Conservation (phyloP, 2,329 filamentous ascomycete genomes). For the Westerdykella aurantiaca region DNA sequence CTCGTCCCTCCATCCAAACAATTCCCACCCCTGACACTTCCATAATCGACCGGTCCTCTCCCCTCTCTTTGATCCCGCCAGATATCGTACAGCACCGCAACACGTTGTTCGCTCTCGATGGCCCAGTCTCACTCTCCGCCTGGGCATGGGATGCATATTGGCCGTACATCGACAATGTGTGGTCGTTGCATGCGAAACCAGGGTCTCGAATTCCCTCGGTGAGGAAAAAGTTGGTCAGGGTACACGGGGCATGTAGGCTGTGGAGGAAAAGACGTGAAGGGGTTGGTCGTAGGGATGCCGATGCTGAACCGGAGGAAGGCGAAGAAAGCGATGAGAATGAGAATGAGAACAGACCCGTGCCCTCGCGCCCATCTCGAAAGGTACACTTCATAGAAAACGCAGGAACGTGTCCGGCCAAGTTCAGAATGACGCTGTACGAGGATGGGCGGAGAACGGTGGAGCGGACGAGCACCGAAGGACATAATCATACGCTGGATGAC, state of each 20-base stretch:
- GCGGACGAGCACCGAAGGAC: slow-evolving; percentile 9
- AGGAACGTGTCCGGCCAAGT: slow-evolving; percentile 17
- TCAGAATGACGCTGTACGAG: slow-evolving; percentile 12
- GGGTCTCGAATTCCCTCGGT: not conserved
- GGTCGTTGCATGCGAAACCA: slow-evolving; percentile 15
- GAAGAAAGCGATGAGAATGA: too few species aligned
- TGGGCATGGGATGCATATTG: slow-evolving; percentile 14
- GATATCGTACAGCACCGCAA: slow-evolving; percentile 15
- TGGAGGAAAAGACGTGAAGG: slow-evolving; percentile 2
- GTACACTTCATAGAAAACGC: too few species aligned
- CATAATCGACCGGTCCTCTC: slow-evolving; percentile 2
- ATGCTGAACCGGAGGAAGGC: too few species aligned
- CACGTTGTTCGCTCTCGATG: slow-evolving; percentile 15
- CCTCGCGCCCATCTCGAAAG: too few species aligned
- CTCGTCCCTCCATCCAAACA: too few species aligned
- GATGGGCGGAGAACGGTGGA: slow-evolving; percentile 14
- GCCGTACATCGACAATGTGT: slow-evolving; percentile 19
- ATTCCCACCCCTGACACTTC: not conserved
- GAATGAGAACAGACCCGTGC: too few species aligned
- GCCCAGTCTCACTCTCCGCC: slow-evolving; percentile 13
- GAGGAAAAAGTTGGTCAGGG: slow-evolving; percentile 8
- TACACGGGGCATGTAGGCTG: slow-evolving; percentile 15
- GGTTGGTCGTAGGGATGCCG: too few species aligned
- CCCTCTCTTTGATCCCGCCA: slow-evolving; percentile 11
- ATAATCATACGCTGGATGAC: slow-evolving; percentile 16